Conservation (phyloP, 768 basidiomycete genomes). For the Phallus indusiatus region DNA sequence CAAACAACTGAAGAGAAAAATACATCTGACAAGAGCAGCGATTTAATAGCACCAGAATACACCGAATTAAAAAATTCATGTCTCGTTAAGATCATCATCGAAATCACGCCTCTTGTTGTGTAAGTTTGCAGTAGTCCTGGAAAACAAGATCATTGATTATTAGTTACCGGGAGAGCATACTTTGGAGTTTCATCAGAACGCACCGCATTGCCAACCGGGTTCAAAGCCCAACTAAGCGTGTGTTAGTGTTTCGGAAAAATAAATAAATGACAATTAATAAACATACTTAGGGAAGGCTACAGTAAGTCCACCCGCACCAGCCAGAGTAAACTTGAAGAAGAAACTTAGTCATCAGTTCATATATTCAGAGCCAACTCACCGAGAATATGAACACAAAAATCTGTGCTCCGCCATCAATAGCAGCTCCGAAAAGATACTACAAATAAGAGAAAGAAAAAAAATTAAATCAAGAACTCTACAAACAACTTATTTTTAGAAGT, state of each 20-base stretch:
- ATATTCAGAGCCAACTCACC: not conserved
- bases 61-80: too few relatives aligned
- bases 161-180: not conserved
- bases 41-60: too few relatives aligned
- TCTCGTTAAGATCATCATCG: not conserved
- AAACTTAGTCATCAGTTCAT: not conserved
- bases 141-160: not conserved
- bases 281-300: not conserved
- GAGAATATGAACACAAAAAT: not conserved
- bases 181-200: not conserved
- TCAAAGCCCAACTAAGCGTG: not conserved
- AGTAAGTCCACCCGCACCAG: not conserved
- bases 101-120: not conserved
- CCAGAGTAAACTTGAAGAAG: not conserved
- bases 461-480: not conserved
- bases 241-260: not conserved
- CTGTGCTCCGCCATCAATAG: not conserved
- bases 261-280: not conserved
- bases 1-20: too few relatives aligned
- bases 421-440: not conserved
- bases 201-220: not conserved
- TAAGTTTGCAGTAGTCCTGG: not conserved
- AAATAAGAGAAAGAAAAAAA: too few relatives aligned
- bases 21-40: too few relatives aligned
- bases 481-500: not conserved